phyloP scores from a whole-genome alignment of 306 rosid species.

The Lagenaria siceraria region DNA sequence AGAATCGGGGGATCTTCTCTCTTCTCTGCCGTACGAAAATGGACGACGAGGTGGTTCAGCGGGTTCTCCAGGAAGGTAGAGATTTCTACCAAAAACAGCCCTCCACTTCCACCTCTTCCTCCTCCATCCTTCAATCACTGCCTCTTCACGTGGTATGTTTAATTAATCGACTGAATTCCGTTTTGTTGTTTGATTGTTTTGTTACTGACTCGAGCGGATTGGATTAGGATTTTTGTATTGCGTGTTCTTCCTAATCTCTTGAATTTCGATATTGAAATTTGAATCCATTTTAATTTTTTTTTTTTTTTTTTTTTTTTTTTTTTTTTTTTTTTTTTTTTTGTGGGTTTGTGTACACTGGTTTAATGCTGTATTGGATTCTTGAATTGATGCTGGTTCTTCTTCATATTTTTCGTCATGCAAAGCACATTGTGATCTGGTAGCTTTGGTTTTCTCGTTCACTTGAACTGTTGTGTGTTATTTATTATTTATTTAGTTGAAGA shows the following conservation, averaged over 20 bases:
- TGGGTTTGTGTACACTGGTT: background rate
- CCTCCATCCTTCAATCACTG: conserved; percentile 91
- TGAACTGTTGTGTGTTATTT: background rate
- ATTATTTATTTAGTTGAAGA: background rate
- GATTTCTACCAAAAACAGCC: conserved; percentile 85
- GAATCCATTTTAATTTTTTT: too few relatives aligned
- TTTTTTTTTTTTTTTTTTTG: background rate
- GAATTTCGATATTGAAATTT: background rate
- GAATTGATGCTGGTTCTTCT: background rate
- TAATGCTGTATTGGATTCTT: background rate
- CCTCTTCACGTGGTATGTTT: conserved; percentile 84
- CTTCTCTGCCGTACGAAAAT: conserved; percentile 12
- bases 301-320: too few relatives aligned
- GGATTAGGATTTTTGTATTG: background rate
- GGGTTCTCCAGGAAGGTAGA: conserved; percentile 98
- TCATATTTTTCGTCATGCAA: background rate
- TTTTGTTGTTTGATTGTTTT: background rate
- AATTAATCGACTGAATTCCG: background rate
- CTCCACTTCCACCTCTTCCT: conserved; percentile 73
- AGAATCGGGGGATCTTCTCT: background rate
- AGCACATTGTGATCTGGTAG: background rate
- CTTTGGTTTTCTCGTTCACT: background rate
- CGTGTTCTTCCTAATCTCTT: background rate
- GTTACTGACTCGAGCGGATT: background rate
- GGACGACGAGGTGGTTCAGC: conserved; percentile 90